Conservation (phyloP, 2,329 filamentous ascomycete genomes). For the Metarhizium brunneum region DNA sequence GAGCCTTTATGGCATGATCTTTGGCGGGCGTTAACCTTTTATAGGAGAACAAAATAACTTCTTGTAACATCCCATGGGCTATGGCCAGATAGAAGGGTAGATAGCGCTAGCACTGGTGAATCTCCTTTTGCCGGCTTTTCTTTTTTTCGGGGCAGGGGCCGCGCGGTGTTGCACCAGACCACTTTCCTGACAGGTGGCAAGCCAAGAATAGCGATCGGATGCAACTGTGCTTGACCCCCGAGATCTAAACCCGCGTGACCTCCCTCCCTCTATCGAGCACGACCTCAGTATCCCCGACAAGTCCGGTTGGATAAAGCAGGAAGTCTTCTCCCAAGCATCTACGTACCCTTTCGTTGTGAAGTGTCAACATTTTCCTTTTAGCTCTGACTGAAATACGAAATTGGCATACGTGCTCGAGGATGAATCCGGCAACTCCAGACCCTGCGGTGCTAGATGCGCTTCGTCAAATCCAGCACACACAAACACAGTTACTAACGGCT, state of each 20-base stretch:
- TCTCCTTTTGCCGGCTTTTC: background rate
- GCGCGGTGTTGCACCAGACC: background rate
- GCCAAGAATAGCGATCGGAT: background rate
- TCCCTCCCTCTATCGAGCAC: background rate
- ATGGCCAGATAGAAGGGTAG: too few relatives aligned
- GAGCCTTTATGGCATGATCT: too few relatives aligned
- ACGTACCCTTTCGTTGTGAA: background rate
- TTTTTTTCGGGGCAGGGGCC: background rate
- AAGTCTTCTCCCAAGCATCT: background rate
- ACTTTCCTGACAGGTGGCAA: background rate
- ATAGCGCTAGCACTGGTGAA: too few relatives aligned
- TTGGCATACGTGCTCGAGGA: background rate
- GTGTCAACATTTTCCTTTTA: background rate
- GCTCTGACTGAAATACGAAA: background rate
- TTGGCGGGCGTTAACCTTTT: too few relatives aligned
- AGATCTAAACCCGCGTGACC: background rate
- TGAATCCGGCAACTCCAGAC: constrained; percentile 5
- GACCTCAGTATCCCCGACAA: background rate
- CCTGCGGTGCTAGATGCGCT: constrained; percentile 20
- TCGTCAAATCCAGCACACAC: constrained; percentile 32
- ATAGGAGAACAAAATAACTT: too few relatives aligned
- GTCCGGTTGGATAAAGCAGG: too few relatives aligned
- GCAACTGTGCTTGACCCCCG: background rate
- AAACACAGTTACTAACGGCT: constrained; percentile 29
- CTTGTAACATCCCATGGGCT: too few relatives aligned